phyloP scores from a whole-genome alignment of 192 early-diverging fungal species.

The Backusella liffmaniae region DNA sequence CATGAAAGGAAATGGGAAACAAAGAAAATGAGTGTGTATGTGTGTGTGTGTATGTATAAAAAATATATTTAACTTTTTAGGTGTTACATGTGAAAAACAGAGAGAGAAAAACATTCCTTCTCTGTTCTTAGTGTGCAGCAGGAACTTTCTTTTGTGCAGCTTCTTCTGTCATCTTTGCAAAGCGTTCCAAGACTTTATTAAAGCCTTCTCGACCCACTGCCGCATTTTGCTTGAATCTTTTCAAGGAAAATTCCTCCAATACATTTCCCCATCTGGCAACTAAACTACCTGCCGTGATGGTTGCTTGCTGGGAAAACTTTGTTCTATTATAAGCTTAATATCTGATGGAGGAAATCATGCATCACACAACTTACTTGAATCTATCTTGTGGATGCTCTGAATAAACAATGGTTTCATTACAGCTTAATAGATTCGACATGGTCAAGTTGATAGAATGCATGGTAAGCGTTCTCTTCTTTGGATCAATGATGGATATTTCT shows the following conservation, averaged over 20 bases:
- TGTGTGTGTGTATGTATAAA: background rate
- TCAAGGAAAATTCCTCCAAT: constrained; percentile 84
- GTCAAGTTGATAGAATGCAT: constrained; percentile 86
- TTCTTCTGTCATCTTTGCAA: constrained; percentile 43
- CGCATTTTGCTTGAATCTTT: constrained; percentile 90
- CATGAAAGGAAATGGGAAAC: constrained; percentile 2
- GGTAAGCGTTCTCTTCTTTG: constrained; percentile 62
- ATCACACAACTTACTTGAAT: constrained; percentile 30
- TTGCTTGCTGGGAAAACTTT: constrained; percentile 79
- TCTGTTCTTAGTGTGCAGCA: background rate
- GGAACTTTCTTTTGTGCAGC: constrained; percentile 1
- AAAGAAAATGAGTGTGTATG: background rate
- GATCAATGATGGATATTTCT: constrained; percentile 89
- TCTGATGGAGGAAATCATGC: background rate
- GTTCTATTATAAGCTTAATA: constrained; percentile 41
- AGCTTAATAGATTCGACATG: constrained; percentile 78
- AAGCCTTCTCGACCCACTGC: constrained; percentile 80
- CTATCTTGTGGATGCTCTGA: constrained; percentile 57
- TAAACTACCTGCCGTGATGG: constrained; percentile 75
- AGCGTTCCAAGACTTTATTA: constrained; percentile 76
- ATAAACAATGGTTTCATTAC: constrained; percentile 87
- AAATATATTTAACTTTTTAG: background rate
- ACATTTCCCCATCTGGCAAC: constrained; percentile 65
- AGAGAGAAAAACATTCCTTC: background rate
- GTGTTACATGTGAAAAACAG: background rate